Evolutionary conservation across 768 basidiomycete species (phyloP), one percentile per base, ranked within the genome.

Genomic region (Kwoniella newhampshirensis): DNA sequence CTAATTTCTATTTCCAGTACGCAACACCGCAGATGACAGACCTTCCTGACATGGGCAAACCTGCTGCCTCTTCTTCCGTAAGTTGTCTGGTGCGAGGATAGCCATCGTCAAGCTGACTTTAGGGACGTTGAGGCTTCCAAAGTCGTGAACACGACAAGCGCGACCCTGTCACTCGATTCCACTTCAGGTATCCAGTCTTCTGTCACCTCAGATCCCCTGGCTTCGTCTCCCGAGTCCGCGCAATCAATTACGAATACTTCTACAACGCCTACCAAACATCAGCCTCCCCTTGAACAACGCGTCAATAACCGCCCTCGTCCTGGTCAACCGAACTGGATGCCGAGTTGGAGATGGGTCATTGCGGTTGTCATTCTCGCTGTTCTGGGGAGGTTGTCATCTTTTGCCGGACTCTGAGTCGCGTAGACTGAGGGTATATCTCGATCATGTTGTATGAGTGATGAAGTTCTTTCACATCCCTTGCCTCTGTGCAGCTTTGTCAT

Each of bases 41-140:
- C 69, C 77, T 93, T 26, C 94, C 94, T 0, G 96, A 96, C 77
- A 98, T 98, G 94, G 91, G 87, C 45, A 67, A 57, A 35, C 63
- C 67, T 23, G 39, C 53, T 17, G 23, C 76, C 49, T 71, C 73
- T 43, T 60, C 69, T 54, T 55, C 62, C 60, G 60, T 61, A 35
- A 42, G 63, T 35, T 42, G 26, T 50, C 60, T 12, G 37, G 62
- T 23, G 26, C 11, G 4, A 4, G 12, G 28, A 15, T 27, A 32
- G n/a, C 18, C n/a, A n/a, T 32, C n/a, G n/a, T n/a, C 30, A 17
- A 43, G 43, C 57, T 59, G 17, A 51, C 57, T 20, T 20, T 5
- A 23, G 27, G 13, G 20, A 30, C 54, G 35, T 43, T 48, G 59
- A 61, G 53, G 49, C 49, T 45, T 56, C 59, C 41, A 48, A 50